Conservation (phyloP, 179 eudicot genomes). For the Corrigiola litoralis region DNA sequence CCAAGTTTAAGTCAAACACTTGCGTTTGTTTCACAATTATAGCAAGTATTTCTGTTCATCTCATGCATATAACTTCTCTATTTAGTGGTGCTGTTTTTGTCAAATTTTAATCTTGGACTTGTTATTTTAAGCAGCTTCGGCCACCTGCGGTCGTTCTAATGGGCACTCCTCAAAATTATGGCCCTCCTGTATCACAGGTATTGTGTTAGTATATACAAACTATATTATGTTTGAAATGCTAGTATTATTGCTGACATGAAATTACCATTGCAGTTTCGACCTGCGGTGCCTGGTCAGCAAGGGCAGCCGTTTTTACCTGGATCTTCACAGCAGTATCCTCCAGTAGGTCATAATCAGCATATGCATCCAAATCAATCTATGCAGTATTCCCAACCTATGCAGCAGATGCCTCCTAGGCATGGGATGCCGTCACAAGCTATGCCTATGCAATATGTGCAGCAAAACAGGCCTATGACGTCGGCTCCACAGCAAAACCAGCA, state of each 20-base stretch:
- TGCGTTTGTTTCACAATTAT: too few relatives aligned
- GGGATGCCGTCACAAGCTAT: conserved; percentile 55
- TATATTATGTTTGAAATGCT: neutral
- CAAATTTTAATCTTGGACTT: neutral
- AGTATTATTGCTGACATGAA: conserved; percentile 2
- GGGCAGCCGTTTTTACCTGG: conserved; percentile 57
- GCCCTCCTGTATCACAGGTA: conserved; percentile 70
- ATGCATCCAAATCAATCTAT: conserved; percentile 48
- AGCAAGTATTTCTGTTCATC: too few relatives aligned
- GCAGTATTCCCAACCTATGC: conserved; percentile 77
- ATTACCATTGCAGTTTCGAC: conserved; percentile 55
- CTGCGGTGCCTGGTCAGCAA: conserved; percentile 58
- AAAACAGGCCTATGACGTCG: conserved; percentile 53
- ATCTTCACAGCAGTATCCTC: conserved; percentile 58
- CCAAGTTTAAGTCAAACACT: too few relatives aligned
- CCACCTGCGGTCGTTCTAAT: conserved; percentile 54
- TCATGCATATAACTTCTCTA: too few relatives aligned
- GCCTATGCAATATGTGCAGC: conserved; percentile 56
- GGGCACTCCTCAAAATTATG: conserved; percentile 64
- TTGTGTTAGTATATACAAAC: neutral
- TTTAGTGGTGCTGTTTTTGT: too few relatives aligned
- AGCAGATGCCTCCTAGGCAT: conserved; percentile 68
- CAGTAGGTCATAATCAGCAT: conserved; percentile 33
- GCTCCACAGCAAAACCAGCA: conserved; percentile 50
- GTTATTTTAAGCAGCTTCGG: conserved; percentile 32